A percentile compares a stretch with the other conserved stretches of the same genome.
phyloP scores from a whole-genome alignment of 768 basidiomycete species.

The Pleurotus salmoneostramineus region DNA sequence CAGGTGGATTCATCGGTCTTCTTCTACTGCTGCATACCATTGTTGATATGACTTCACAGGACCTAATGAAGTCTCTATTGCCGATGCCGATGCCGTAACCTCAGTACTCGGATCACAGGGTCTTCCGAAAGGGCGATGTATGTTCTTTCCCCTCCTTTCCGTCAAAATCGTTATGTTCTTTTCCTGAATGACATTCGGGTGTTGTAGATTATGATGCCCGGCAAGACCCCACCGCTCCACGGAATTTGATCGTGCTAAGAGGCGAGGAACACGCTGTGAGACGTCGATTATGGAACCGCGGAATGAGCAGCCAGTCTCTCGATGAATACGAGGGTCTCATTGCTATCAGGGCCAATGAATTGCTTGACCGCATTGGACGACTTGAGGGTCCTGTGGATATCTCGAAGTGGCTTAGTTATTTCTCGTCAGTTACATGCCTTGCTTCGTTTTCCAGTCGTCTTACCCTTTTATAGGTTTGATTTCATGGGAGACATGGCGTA shows the following conservation, averaged over 20 bases:
- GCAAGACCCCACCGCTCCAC: conserved; percentile 32
- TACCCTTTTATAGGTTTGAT: conserved; percentile 26
- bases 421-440: conserved; percentile 25
- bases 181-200: not conserved
- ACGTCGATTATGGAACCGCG: conserved; percentile 47
- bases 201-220: conserved; percentile 49
- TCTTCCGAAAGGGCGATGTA: conserved; percentile 56
- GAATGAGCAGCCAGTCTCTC: conserved; percentile 39
- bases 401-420: conserved; percentile 32
- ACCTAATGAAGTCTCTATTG: conserved; percentile 56
- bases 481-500: conserved; percentile 40
- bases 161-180: not conserved
- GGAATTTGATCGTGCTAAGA: conserved; percentile 30
- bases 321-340: conserved; percentile 42
- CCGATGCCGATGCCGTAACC: conserved; percentile 36
- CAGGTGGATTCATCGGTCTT: conserved; percentile 31
- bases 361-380: conserved; percentile 31
- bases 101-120: conserved; percentile 48
- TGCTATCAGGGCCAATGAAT: conserved; percentile 29
- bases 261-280: conserved; percentile 41
- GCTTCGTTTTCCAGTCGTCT: too few species aligned
- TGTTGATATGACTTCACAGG: conserved; percentile 26
- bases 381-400: conserved; percentile 25
- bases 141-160: conserved; percentile 14
- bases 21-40: not conserved